These are phyloP conservation scores for Leishmania guyanensis DNA, from an alignment of 208 protist species.

Conservation along the genomic window DNA sequence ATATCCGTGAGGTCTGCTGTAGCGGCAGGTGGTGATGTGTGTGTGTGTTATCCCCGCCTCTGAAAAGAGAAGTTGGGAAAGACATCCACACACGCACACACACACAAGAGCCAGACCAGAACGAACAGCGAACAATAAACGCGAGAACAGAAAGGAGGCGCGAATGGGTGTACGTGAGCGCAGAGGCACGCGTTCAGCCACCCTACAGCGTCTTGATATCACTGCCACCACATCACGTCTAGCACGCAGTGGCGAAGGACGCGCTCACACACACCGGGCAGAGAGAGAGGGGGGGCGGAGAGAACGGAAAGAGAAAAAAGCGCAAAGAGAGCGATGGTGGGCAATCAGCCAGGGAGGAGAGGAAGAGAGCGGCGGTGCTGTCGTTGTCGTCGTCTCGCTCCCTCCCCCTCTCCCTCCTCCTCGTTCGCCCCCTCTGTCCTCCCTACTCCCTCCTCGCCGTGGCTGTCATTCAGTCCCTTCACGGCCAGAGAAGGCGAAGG, in stretches of 20 bases:
- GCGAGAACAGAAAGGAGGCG: too few relatives aligned
- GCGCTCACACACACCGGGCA: neutral
- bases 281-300: neutral
- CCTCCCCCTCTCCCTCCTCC: too few relatives aligned
- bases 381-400: too few relatives aligned
- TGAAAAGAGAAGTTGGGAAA: neutral
- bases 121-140: too few relatives aligned
- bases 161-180: neutral
- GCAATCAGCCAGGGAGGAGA: too few relatives aligned
- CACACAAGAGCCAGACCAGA: too few relatives aligned
- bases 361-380: too few relatives aligned
- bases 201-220: neutral
- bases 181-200: neutral
- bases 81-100: too few relatives aligned
- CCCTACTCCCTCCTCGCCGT: too few relatives aligned
- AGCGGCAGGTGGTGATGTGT: neutral
- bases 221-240: neutral
- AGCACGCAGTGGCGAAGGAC: neutral
- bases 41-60: neutral
- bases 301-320: neutral
- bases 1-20: neutral
- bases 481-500: neutral
- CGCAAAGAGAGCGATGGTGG: neutral
- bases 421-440: too few relatives aligned
- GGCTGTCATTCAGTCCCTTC: too few relatives aligned